phyloP scores from a whole-genome alignment of 2,329 filamentous ascomycete genomes.

The Tolypocladium ophioglossoides region DNA sequence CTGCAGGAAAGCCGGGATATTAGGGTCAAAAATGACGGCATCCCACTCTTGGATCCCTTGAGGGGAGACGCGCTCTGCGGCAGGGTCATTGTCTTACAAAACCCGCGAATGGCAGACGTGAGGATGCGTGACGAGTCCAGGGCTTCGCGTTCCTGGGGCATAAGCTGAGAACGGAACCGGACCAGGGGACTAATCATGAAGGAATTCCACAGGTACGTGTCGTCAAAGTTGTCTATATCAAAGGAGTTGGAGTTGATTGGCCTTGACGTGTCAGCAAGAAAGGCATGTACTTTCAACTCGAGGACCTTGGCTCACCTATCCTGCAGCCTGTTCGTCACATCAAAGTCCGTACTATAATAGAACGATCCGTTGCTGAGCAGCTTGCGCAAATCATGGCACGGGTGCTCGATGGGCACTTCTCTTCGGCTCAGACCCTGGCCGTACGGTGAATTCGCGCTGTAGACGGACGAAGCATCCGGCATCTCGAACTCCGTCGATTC shows the following conservation, averaged over 20 bases:
- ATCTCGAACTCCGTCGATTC: slow-evolving; percentile 41
- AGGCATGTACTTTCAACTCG: not conserved
- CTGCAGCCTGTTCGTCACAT: slow-evolving; percentile 86
- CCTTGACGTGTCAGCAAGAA: slow-evolving; percentile 28
- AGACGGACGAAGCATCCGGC: slow-evolving; percentile 35
- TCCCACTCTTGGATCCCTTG: slow-evolving; percentile 52
- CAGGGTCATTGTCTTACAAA: slow-evolving; percentile 78
- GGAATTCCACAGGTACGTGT: slow-evolving; percentile 92
- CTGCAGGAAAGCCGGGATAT: slow-evolving; percentile 87
- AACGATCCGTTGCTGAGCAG: slow-evolving; percentile 88
- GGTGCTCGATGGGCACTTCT: slow-evolving; percentile 70
- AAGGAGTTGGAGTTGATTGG: slow-evolving; percentile 68
- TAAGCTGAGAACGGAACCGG: slow-evolving; percentile 74
- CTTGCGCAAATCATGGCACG: slow-evolving; percentile 84
- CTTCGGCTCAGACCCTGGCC: slow-evolving; percentile 44
- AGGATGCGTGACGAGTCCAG: slow-evolving; percentile 83
- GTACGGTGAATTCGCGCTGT: slow-evolving; percentile 31
- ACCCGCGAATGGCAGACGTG: slow-evolving; percentile 89
- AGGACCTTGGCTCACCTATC: slow-evolving; percentile 49
- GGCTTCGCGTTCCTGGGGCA: slow-evolving; percentile 61
- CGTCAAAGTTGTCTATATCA: slow-evolving; percentile 86
- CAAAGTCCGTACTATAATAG: slow-evolving; percentile 98
- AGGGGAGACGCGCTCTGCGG: slow-evolving; percentile 67
- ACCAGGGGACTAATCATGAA: slow-evolving; percentile 95
- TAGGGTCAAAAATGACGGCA: slow-evolving; percentile 76